These are phyloP conservation scores for Ophiognomonia clavigignenti-juglandacearum DNA, from an alignment of 2,329 filamentous ascomycete genomes.

Conservation along the genomic window DNA sequence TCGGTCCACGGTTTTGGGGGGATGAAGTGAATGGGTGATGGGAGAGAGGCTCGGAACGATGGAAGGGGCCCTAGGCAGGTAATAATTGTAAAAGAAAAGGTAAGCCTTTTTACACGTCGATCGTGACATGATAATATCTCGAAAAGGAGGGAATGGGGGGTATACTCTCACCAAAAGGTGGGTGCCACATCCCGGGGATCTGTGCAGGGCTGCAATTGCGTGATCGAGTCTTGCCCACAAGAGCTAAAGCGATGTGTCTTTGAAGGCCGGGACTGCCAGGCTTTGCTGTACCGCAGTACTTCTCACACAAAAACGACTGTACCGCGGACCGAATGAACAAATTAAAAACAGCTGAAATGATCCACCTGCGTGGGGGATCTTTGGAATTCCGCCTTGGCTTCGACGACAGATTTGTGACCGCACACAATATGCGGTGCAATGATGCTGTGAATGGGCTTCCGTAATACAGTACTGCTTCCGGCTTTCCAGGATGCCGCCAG, in stretches of 20 bases:
- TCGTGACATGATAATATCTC: constrained; percentile 11
- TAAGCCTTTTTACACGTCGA: no score
- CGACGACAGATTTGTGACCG: background rate
- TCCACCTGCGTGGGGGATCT: background rate
- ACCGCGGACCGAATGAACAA: background rate
- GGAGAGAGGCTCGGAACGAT: constrained; percentile 4
- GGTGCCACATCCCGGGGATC: constrained; percentile 1
- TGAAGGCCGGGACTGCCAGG: no score
- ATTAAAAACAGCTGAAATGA: background rate
- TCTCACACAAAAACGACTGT: background rate
- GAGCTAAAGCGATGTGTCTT: no score
- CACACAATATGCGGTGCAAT: background rate
- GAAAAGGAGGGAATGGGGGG: constrained; percentile 13
- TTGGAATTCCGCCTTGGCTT: background rate
- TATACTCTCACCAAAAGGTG: background rate
- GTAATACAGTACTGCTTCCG: no score
- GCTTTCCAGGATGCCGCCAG: no score
- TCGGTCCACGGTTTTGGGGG: constrained; percentile 3
- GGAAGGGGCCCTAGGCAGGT: constrained; percentile 7
- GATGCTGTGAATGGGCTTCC: no score
- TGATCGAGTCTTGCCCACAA: constrained; percentile 4
- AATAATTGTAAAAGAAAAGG: constrained; percentile 8
- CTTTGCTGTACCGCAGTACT: no score
- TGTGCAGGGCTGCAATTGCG: constrained; percentile 6
- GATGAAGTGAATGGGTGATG: constrained; percentile 2